phyloP scores from a whole-genome alignment of 768 basidiomycete genomes.

The Rossbeevera mucosa region DNA sequence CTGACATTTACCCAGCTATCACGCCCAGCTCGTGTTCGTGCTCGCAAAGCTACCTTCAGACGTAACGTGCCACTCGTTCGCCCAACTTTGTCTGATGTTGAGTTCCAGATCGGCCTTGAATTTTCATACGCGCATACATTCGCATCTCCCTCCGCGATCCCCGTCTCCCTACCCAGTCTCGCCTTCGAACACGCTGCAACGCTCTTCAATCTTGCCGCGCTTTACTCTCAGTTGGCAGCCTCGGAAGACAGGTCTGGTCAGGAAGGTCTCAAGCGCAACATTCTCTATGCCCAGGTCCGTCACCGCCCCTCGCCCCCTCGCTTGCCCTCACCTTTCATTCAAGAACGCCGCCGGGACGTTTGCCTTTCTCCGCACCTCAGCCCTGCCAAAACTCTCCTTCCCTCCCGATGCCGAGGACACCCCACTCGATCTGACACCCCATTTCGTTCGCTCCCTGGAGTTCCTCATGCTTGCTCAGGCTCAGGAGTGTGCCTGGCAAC shows the following conservation, averaged over 20 bases:
- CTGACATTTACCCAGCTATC: constrained; percentile 58
- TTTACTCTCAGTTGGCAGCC: constrained; percentile 78
- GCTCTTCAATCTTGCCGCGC: constrained; percentile 80
- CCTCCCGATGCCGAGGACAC: constrained; percentile 48
- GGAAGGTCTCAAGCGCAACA: constrained; percentile 84
- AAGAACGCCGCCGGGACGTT: constrained; percentile 72
- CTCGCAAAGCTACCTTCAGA: constrained; percentile 81
- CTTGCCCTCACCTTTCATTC: constrained; percentile 14
- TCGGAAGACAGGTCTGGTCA: constrained; percentile 62
- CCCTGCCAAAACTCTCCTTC: constrained; percentile 47
- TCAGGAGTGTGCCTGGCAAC: constrained; percentile 96
- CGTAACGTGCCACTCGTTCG: constrained; percentile 35
- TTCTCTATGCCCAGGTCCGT: constrained; percentile 62
- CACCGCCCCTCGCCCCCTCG: constrained; percentile 14
- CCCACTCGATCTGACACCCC: constrained; percentile 61
- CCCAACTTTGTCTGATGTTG: constrained; percentile 10
- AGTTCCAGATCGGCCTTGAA: constrained; percentile 58
- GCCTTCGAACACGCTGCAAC: constrained; percentile 75
- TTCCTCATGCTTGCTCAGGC: constrained; percentile 87
- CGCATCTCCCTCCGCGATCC: constrained; percentile 42
- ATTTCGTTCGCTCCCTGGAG: constrained; percentile 61
- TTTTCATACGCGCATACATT: constrained; percentile 76
- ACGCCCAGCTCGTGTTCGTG: constrained; percentile 83
- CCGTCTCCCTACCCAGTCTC: constrained; percentile 68
- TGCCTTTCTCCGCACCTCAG: constrained; percentile 52